phyloP scores from a whole-genome alignment of 108 stramenopile genomes.

The Asterionellopsis glacialis region DNA sequence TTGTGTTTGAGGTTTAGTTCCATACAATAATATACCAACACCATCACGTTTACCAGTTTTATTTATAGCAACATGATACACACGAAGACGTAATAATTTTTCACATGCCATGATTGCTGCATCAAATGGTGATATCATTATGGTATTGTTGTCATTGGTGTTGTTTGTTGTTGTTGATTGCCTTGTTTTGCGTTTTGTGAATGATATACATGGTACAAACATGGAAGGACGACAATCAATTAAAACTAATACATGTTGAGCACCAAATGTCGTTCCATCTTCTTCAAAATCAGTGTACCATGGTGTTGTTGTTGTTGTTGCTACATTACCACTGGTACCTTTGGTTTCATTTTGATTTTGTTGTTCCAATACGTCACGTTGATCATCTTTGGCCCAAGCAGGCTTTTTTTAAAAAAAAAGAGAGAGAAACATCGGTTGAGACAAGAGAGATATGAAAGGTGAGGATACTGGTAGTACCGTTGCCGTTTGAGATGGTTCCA shows the following conservation, averaged over 20 bases:
- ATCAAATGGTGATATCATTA: slow-evolving; percentile 36
- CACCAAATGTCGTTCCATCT: slow-evolving; percentile 20
- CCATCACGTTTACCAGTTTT: slow-evolving; percentile 67
- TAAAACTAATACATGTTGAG: slow-evolving; percentile 54
- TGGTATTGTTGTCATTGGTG: too few species aligned
- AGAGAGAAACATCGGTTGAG: too few species aligned
- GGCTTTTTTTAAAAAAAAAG: too few species aligned
- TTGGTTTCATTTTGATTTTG: too few species aligned
- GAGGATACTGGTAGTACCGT: too few species aligned
- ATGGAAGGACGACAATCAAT: slow-evolving; percentile 58
- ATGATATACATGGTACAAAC: slow-evolving; percentile 29
- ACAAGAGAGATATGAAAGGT: too few species aligned
- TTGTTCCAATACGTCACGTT: too few species aligned
- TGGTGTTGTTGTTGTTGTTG: too few species aligned
- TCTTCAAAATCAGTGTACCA: too few species aligned
- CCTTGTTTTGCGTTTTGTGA: slow-evolving; percentile 5
- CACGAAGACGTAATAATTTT: slow-evolving; percentile 30
- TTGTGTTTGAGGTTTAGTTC: slow-evolving; percentile 11
- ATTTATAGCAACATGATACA: slow-evolving; percentile 48
- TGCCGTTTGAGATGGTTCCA: too few species aligned
- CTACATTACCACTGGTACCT: too few species aligned
- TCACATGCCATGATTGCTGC: slow-evolving; percentile 39
- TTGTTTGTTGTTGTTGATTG: slow-evolving; percentile 9
- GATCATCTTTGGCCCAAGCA: too few species aligned
- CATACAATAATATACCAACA: slow-evolving; percentile 54